Base-by-base conservation (phyloP, 768 basidiomycete species). In the Boletus rufocinnamomeus region DNA sequence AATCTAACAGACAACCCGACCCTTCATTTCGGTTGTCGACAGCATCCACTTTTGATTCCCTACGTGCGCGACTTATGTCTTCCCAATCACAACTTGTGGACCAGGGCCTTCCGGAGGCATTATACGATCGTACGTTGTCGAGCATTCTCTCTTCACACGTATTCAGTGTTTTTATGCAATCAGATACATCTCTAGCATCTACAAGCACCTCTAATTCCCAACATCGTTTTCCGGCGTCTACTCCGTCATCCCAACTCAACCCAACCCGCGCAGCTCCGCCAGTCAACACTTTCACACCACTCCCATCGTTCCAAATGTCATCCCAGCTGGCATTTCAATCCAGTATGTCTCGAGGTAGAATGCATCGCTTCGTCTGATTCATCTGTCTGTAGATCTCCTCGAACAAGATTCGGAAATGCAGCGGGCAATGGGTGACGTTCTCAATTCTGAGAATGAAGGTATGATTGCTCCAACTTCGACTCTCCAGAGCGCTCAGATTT, bases 351-450 rank as follows among this genome's bases (percentile, higher is more conserved):
- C 27, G 16, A 21, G 17, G 34, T 43, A 34, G 17, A 47, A 49
- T 44, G n/a, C 19, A 1, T 23, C 4, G 8, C 1, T 38, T 60
- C 27, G 8, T 51, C 44, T 44, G 27, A 50, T 58, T 62, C 25
- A 63, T 46, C 35, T 32, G 40, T 34, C 6, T 14, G 46, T 58
- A 89, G 87, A 89, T 74, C 75, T 89, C 17, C 70, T 89, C 56
- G 86, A 88, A 23, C 79, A 82, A 55, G 85, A 90, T 63, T 86
- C 87, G 3, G 86, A 86, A 63, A 89, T 90, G 88, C 85, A 84
- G 54, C 79, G 81, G 52, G 83, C 78, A 11, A 82, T 90, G 65
- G 77, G 81, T 30, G 82, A 77, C 23, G 66, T 84, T 57, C 81
- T 84, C 53, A 84, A 79, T 63, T 83, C 76, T 60, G 84, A 82